Evolutionary conservation across 352 stramenopile genomes (phyloP), one percentile per base, ranked within the genome.

Genomic region (Thalassiosira oceanica): DNA sequence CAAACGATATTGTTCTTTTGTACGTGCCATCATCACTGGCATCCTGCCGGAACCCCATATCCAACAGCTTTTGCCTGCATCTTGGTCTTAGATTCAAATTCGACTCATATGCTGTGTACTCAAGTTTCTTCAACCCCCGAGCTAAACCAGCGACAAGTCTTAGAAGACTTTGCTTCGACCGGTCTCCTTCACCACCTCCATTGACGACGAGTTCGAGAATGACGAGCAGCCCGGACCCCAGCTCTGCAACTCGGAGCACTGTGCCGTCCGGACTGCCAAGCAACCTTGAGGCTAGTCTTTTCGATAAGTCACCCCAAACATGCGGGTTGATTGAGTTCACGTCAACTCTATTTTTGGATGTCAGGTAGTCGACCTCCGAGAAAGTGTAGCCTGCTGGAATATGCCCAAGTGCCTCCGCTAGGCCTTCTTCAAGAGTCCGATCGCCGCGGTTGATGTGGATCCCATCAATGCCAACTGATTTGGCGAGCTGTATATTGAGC

Each of bases 261-360:
- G 26, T 54, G 6, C 37, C 39, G 3, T 51, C 35, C 41, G 31
- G 5, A 43, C 52, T 67, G 44, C 55, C 18, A 57, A 66, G 51
- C 16, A 84, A 48, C 27, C 41, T 61, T 41, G 58, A 52, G 15
- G 53, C 20, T 1, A 92, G 63, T 46, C 83, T 24, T 21, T 75
- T 15, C 18, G 63, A 62, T 37, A 93, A 55, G 24, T 61, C 37
- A 10, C 63, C 24, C 79, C 82, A 93, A 23, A 87, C 82, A 23
- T 28, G 27, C 44, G 43, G 31, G 61, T 91, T 55, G 1, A 91
- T 80, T 33, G 88, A 77, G 54, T 58, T 28, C 18, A 28, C 37
- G 72, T 93, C 88, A 1, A 92, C 78, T n/a, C 71, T 61, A 60
- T 93, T 92, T 70, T 93, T 93, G 5, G 70, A 57, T 58, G 60